Percentiles rank a stretch among this genome's conserved stretches.
phyloP scores from a whole-genome alignment of 768 basidiomycete species.

The Cyclocybe aegerita region DNA sequence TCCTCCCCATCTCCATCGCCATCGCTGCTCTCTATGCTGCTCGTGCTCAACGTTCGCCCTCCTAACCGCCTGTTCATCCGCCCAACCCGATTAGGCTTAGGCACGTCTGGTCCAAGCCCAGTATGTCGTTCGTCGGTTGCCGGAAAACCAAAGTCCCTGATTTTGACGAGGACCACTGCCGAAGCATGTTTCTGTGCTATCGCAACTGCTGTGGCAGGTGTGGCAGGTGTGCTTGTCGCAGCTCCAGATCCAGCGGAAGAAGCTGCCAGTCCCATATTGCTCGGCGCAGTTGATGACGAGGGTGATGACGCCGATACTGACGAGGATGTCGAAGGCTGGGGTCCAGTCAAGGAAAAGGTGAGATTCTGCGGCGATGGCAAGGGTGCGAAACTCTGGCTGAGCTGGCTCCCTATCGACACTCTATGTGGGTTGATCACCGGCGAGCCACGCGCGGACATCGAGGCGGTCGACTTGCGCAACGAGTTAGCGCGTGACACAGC shows the following conservation, averaged over 20 bases:
- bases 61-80: constrained; percentile 30
- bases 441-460: constrained; percentile 10
- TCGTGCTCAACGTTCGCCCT: constrained; percentile 14
- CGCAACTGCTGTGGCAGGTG: background rate
- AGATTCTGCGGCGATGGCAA: constrained; percentile 11
- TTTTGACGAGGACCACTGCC: constrained; percentile 25
- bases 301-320: background rate
- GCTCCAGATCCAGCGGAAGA: too few relatives aligned
- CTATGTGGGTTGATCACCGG: constrained; percentile 18
- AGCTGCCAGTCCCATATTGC: too few relatives aligned
- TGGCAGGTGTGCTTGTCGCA: background rate
- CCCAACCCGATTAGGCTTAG: constrained; percentile 35
- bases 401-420: constrained; percentile 14
- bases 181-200: background rate
- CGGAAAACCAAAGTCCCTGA: constrained; percentile 44
- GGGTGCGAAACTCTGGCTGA: constrained; percentile 13
- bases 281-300: background rate
- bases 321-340: background rate
- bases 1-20: constrained; percentile 22
- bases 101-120: constrained; percentile 40
- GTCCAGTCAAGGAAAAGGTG: constrained; percentile 7
- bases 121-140: constrained; percentile 34
- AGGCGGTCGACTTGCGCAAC: constrained; percentile 10
- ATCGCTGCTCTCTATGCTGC: constrained; percentile 17
- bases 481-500: constrained; percentile 24